A percentile compares a stretch with the other conserved stretches of the same genome.
These are phyloP conservation scores for Fusarium xylarioides DNA, from an alignment of 2,329 filamentous ascomycete genomes.

Conservation along the genomic window DNA sequence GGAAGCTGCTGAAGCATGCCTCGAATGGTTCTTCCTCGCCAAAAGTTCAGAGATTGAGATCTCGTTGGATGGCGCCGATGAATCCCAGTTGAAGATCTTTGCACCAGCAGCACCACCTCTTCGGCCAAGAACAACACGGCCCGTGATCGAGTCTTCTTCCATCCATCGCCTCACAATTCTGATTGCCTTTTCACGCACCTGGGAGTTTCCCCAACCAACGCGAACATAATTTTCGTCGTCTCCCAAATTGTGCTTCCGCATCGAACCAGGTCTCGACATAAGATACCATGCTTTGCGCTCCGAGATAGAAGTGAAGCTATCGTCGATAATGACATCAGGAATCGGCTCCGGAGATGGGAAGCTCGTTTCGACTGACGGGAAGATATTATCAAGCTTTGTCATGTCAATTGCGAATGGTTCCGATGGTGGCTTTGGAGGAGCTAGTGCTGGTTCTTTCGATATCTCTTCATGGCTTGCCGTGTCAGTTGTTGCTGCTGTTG, in stretches of 20 bases:
- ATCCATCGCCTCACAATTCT: conserved; percentile 72
- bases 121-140: conserved; percentile 54
- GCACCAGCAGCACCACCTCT: conserved; percentile 53
- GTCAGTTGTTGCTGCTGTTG: background rate
- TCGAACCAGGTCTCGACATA: conserved; percentile 67
- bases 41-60: conserved; percentile 56
- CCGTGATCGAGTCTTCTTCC: conserved; percentile 69
- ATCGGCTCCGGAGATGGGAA: conserved; percentile 48
- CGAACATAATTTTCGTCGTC: conserved; percentile 68
- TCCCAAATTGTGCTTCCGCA: conserved; percentile 64
- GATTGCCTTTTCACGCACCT: conserved; percentile 62
- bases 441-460: background rate
- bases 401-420: conserved; percentile 46
- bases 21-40: conserved; percentile 41
- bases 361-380: conserved; percentile 38
- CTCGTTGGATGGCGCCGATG: conserved; percentile 59
- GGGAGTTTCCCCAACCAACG: conserved; percentile 66
- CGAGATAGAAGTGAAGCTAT: conserved; percentile 63
- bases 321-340: conserved; percentile 58
- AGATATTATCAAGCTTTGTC: conserved; percentile 47
- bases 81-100: conserved; percentile 70
- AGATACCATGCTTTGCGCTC: conserved; percentile 74
- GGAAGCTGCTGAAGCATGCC: conserved; percentile 37
- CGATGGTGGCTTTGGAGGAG: conserved; percentile 7
- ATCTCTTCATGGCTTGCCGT: background rate